These are phyloP conservation scores for Terfezia boudieri DNA, from an alignment of 495 filamentous ascomycete species.

Conservation along the genomic window DNA sequence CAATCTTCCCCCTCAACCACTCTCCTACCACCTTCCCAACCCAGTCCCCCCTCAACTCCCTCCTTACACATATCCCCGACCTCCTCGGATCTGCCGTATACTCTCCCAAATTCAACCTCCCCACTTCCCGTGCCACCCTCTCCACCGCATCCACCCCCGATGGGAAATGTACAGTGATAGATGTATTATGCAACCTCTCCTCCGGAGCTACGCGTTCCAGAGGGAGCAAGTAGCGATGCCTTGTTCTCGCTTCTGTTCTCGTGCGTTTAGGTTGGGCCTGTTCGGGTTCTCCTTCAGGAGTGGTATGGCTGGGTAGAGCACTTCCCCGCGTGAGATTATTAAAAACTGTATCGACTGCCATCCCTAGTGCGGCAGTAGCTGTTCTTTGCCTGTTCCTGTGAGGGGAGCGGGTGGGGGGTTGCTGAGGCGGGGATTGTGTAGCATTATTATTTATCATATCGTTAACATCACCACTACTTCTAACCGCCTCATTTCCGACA, in stretches of 20 bases:
- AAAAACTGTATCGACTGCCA: background rate
- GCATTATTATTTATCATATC: no score
- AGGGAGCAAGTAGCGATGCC: background rate
- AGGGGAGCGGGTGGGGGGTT: background rate
- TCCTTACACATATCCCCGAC: background rate
- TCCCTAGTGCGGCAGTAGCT: background rate
- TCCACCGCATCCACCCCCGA: slow-evolving; percentile 3
- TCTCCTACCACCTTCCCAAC: slow-evolving; percentile 2
- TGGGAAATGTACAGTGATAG: background rate
- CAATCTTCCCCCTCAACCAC: background rate
- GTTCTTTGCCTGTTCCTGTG: background rate
- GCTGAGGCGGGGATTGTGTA: background rate
- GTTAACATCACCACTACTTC: background rate
- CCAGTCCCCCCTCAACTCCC: background rate
- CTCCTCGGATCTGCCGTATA: slow-evolving; percentile 2
- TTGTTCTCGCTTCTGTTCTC: background rate
- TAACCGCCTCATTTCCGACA: no score
- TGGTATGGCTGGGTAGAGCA: background rate
- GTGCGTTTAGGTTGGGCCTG: background rate
- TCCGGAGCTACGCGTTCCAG: background rate
- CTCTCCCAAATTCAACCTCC: background rate
- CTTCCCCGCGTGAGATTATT: background rate
- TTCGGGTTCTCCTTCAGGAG: background rate
- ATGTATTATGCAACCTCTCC: background rate
- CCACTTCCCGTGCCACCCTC: background rate